These are phyloP conservation scores for Ophiostoma pallidulum DNA, from an alignment of 2,329 filamentous ascomycete species.

Conservation along the genomic window DNA sequence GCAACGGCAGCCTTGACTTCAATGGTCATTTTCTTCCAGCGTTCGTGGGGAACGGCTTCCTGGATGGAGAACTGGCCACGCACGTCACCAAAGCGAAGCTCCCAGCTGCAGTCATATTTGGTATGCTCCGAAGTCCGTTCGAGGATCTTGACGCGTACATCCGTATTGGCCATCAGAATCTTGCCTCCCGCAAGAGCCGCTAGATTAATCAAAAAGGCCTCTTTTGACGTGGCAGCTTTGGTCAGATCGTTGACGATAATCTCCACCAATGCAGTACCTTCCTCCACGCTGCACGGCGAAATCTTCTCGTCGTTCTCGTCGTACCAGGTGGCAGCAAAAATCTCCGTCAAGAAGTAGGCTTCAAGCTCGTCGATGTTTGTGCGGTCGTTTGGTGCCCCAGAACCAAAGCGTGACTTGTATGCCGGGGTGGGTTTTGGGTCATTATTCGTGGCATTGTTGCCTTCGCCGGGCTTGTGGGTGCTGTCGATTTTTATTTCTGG, in stretches of 20 bases:
- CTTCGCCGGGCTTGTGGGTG: neutral
- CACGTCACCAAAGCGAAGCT: conserved; percentile 44
- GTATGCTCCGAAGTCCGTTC: conserved; percentile 33
- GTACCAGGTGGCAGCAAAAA: conserved; percentile 43
- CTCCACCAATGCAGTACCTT: conserved; percentile 44
- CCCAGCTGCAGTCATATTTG: conserved; percentile 45
- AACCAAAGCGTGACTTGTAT: neutral
- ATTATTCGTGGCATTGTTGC: neutral
- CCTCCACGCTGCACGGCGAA: conserved; percentile 37
- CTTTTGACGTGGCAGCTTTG: conserved; percentile 38
- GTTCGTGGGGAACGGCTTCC: conserved; percentile 35
- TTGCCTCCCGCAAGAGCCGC: conserved; percentile 47
- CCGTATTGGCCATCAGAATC: conserved; percentile 36
- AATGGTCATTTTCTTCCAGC: conserved; percentile 26
- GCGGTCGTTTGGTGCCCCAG: conserved; percentile 30
- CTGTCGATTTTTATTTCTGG: neutral
- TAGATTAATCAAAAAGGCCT: conserved; percentile 51
- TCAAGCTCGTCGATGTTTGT: conserved; percentile 52
- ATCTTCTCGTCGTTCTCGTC: conserved; percentile 36
- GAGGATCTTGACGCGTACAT: conserved; percentile 33
- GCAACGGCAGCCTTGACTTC: conserved; percentile 9
- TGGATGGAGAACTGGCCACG: conserved; percentile 44
- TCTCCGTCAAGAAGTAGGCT: conserved; percentile 41
- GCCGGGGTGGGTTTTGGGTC: neutral
- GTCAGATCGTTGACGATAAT: conserved; percentile 42